Evolutionary conservation across 2,329 filamentous ascomycete species (phyloP), one percentile per base, ranked within the genome.

Genomic region (Alternaria arbusti): DNA sequence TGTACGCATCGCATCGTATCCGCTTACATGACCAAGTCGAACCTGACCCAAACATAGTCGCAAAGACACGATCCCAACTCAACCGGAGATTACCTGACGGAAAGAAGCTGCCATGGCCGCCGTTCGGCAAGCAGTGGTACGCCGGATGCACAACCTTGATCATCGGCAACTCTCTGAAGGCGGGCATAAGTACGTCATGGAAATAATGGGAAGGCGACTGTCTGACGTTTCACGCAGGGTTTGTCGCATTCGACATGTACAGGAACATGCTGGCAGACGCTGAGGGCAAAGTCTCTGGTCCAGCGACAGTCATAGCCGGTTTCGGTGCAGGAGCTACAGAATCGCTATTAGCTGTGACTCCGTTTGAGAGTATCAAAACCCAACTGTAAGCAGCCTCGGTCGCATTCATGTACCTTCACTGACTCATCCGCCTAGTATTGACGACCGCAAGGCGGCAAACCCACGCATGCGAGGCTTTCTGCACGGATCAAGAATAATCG

Each of bases 291-390:
- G 91, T 98, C 45, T 94, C 92, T 5, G 95, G 96, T 0, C 94
- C 95, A 13, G 88, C 91, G 69, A 98, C 95, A 2, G 96, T 98
- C 1, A 87, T 97, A 62, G 94, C 94, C 44, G 96, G 96, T 4
- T 97, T 99, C 76, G 93, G 95, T 63, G 96, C 96, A 9, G 96
- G 96, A 60, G 92, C 97, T 55, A 98, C 95, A 3, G 96, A 99
- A 83, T 96, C 92, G 4, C 83, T 97, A 55, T 83, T 99, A 4
- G 96, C 96, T 11, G 96, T 99, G 32, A 99, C 96, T 32, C 96
- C 96, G 0, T 97, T 96, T 63, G 96, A 99, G 83, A 96, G 93
- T 75, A 97, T 99, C 82, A 99, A 99, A 86, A 99, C 96, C 54
- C 96, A 96, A 71, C 84, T 99, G 87, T 80, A 54, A 63, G 72